phyloP scores from a whole-genome alignment of 768 basidiomycete species.

The Lactarius evosmus region DNA sequence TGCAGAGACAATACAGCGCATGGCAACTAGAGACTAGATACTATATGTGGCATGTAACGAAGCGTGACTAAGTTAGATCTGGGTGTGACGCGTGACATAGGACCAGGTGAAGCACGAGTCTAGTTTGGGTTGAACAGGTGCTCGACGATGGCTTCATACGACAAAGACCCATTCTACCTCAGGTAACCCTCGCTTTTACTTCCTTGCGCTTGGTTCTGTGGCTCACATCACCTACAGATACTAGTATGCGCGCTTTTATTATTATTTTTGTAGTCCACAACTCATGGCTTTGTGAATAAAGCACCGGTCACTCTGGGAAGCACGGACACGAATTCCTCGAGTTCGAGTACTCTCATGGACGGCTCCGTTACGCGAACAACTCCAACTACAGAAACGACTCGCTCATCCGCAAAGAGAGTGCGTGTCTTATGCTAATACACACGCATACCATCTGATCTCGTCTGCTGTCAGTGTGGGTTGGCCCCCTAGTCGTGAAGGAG shows the following conservation, averaged over 20 bases:
- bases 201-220: not conserved
- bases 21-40: too few relatives aligned
- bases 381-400: slow-evolving; percentile 98
- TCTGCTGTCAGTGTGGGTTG: slow-evolving; percentile 77
- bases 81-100: slow-evolving; percentile 8
- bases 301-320: slow-evolving; percentile 97
- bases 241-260: slow-evolving; percentile 42
- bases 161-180: slow-evolving; percentile 29
- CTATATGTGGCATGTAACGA: too few relatives aligned
- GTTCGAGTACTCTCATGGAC: slow-evolving; percentile 96
- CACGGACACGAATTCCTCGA: slow-evolving; percentile 98
- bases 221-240: slow-evolving; percentile 39
- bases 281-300: not conserved
- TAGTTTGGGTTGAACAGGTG: too few relatives aligned
- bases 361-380: slow-evolving; percentile 97
- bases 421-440: slow-evolving; percentile 39
- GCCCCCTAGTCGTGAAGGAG: slow-evolving; percentile 89
- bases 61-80: not conserved
- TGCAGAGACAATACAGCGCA: slow-evolving; percentile 11
- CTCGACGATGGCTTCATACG: slow-evolving; percentile 26
- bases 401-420: slow-evolving; percentile 98
- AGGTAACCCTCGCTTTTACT: slow-evolving; percentile 7
- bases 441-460: not conserved
- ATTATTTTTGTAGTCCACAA: not conserved
- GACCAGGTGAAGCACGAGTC: not conserved